Conservation (phyloP, 352 stramenopile species). For the Phytophthora agathidicida region DNA sequence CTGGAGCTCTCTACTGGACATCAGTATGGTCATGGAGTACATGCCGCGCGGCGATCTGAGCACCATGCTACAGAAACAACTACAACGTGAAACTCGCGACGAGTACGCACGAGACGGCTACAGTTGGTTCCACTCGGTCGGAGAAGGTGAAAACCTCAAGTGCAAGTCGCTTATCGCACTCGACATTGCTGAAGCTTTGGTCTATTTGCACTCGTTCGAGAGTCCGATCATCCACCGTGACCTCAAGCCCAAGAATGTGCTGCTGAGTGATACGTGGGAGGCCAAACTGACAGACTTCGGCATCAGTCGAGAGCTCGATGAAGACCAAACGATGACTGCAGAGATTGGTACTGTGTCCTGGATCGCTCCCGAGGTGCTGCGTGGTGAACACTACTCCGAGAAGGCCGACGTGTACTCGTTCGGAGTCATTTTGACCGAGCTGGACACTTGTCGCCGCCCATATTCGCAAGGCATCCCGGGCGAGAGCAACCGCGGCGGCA, state of each 20-base stretch:
- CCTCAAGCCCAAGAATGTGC: slow-evolving; percentile 60
- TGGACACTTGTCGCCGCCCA: slow-evolving; percentile 49
- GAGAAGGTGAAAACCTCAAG: slow-evolving; percentile 18
- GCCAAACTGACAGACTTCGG: slow-evolving; percentile 69
- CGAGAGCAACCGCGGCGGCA: slow-evolving; percentile 28
- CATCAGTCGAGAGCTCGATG: slow-evolving; percentile 42
- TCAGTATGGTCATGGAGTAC: slow-evolving; percentile 60
- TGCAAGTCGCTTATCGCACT: slow-evolving; percentile 51
- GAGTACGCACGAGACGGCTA: slow-evolving; percentile 34
- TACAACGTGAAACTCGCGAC: slow-evolving; percentile 31
- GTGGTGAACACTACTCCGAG: slow-evolving; percentile 64
- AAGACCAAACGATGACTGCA: slow-evolving; percentile 51
- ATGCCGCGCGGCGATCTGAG: slow-evolving; percentile 53
- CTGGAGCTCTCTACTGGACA: slow-evolving; percentile 59
- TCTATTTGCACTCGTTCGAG: slow-evolving; percentile 55
- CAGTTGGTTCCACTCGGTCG: slow-evolving; percentile 44
- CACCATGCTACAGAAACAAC: slow-evolving; percentile 37
- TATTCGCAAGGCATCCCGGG: slow-evolving; percentile 30
- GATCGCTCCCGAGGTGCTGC: slow-evolving; percentile 75
- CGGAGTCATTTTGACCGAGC: slow-evolving; percentile 60
- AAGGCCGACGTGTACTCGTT: slow-evolving; percentile 82
- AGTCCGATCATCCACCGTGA: slow-evolving; percentile 64
- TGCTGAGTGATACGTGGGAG: slow-evolving; percentile 47
- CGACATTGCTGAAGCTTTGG: slow-evolving; percentile 47
- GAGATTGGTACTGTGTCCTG: slow-evolving; percentile 64